Conservation (phyloP, 257 asterid genomes). For the Salvia hispanica region DNA sequence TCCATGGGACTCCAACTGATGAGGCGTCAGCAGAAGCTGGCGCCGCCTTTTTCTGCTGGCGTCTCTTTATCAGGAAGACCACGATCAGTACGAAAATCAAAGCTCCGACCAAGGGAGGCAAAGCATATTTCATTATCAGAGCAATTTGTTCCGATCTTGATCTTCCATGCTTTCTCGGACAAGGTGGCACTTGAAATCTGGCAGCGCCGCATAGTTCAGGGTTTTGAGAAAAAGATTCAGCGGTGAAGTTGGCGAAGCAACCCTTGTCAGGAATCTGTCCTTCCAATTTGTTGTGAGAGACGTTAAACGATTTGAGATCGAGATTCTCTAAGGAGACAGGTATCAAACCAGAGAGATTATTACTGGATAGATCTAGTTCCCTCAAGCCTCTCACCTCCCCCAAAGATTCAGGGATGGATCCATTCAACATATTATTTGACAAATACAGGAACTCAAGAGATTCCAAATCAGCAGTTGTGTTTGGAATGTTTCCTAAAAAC, state of each 20-base stretch:
- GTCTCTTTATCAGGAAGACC: background rate
- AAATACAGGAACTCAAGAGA: background rate
- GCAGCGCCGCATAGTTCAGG: background rate
- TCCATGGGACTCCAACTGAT: background rate
- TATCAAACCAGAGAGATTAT: background rate
- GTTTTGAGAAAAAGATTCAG: background rate
- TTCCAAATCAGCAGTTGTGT: background rate
- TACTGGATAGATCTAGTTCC: background rate
- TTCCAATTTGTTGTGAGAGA: background rate
- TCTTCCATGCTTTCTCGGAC: background rate
- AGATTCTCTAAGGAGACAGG: background rate
- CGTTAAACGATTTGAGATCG: background rate
- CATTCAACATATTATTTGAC: background rate
- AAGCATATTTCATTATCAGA: background rate
- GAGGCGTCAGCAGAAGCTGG: background rate
- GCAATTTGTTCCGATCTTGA: background rate
- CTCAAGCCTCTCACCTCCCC: background rate
- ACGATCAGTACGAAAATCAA: background rate
- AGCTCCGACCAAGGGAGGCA: background rate
- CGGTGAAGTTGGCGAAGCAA: background rate
- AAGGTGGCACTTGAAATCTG: conserved; percentile 4
- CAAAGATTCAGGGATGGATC: background rate
- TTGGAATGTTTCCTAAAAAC: background rate
- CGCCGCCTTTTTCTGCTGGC: background rate
- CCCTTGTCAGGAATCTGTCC: background rate